phyloP scores from a whole-genome alignment of 495 filamentous ascomycete genomes.

The Podospora pseudopauciseta region DNA sequence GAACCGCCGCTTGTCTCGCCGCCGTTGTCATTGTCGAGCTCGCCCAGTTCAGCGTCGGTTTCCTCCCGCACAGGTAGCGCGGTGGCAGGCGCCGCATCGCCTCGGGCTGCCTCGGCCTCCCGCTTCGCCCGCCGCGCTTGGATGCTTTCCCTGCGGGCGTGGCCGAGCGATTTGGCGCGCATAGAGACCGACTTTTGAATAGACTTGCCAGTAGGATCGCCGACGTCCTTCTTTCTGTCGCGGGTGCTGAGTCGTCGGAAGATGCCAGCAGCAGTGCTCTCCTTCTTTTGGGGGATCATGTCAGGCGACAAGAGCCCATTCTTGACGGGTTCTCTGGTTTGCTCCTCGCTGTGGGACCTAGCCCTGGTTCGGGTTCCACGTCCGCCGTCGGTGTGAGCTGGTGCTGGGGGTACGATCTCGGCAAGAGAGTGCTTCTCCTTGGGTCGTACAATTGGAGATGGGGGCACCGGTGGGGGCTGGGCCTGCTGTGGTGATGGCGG shows the following conservation, averaged over 20 bases:
- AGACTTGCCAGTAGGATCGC: slow-evolving; percentile 36
- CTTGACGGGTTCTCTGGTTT: slow-evolving; percentile 72
- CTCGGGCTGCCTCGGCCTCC: slow-evolving; percentile 44
- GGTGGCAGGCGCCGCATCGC: slow-evolving; percentile 48
- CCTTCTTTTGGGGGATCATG: slow-evolving; percentile 66
- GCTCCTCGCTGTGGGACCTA: slow-evolving; percentile 93
- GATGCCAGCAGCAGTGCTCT: slow-evolving; percentile 81
- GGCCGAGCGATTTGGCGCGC: slow-evolving; percentile 85
- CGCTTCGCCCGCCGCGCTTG: slow-evolving; percentile 68
- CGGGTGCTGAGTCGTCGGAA: slow-evolving; percentile 89
- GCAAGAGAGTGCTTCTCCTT: slow-evolving; percentile 47
- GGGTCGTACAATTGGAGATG: slow-evolving; percentile 44
- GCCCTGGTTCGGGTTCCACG: slow-evolving; percentile 73
- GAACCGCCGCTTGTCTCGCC: slow-evolving; percentile 49
- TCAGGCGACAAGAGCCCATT: slow-evolving; percentile 65
- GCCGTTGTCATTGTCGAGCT: slow-evolving; percentile 20
- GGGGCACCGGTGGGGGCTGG: slow-evolving; percentile 22
- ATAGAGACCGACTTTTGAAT: slow-evolving; percentile 53
- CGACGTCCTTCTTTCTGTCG: slow-evolving; percentile 57
- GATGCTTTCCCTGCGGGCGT: slow-evolving; percentile 85
- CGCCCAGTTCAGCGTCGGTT: slow-evolving; percentile 60
- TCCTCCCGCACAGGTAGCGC: slow-evolving; percentile 67
- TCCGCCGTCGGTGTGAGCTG: slow-evolving; percentile 87
- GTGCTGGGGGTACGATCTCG: slow-evolving; percentile 73
- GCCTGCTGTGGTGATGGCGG: slow-evolving; percentile 29